Evolutionary conservation across 345 rosid genomes (phyloP).

Genomic region (Hibiscus mutabilis): DNA sequence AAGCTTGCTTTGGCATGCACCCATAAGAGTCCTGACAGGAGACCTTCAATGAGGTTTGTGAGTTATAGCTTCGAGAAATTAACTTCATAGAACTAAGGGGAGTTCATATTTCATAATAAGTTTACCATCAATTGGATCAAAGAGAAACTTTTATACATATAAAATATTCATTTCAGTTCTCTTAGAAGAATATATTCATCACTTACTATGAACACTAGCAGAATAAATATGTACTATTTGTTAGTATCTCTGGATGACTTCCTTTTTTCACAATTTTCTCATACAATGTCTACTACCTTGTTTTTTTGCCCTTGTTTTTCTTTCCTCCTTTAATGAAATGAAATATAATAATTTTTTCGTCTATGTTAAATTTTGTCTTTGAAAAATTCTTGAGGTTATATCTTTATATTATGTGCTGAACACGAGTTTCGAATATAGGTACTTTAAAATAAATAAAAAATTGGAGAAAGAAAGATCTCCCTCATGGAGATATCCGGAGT

Average conservation of each 20-base stretch:
- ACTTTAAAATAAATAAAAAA: no score
- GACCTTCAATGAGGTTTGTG: slow-evolving; percentile 67
- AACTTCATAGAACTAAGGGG: neutral
- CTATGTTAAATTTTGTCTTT: no score
- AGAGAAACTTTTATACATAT: neutral
- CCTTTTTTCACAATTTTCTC: no score
- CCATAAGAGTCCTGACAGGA: slow-evolving; percentile 56
- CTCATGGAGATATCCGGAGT: no score
- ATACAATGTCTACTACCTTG: no score
- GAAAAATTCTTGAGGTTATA: no score
- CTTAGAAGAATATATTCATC: neutral
- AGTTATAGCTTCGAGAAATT: slow-evolving; percentile 50
- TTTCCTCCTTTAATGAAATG: no score
- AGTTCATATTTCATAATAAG: neutral
- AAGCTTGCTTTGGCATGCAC: slow-evolving; percentile 65
- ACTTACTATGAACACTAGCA: neutral
- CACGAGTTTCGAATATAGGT: no score
- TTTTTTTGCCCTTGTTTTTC: no score
- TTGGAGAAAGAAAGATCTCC: no score
- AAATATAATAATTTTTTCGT: no score
- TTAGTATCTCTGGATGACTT: neutral
- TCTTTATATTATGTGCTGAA: no score
- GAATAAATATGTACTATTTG: neutral
- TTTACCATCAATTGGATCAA: neutral
- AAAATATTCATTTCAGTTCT: neutral